A percentile compares a stretch with the other conserved stretches of the same genome.
Evolutionary conservation across 805 yeast genomes (phyloP).

Genomic region (Maudiozyma pseudohumilis): DNA sequence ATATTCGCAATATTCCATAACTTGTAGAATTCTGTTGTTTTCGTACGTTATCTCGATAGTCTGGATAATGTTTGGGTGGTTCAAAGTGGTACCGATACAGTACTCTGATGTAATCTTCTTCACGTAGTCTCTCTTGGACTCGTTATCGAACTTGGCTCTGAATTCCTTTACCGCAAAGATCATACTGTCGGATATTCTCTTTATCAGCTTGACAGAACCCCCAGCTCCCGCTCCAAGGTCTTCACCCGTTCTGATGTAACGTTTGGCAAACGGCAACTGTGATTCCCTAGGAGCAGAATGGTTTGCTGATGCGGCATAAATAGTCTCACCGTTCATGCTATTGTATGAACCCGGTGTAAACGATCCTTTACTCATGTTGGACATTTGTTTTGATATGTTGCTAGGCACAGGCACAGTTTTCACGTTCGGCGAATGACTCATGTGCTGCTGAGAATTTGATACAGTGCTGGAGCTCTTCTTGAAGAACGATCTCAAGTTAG

Average conservation of each 20-base stretch:
- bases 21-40: conserved; percentile 75
- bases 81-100: conserved; percentile 83
- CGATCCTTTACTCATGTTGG: neutral
- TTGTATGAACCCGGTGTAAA: conserved; percentile 28
- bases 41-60: conserved; percentile 89
- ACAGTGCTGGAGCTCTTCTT: conserved; percentile 30
- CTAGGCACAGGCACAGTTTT: conserved; percentile 1
- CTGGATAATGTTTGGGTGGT: conserved; percentile 83
- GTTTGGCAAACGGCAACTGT: conserved; percentile 50
- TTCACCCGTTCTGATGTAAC: conserved; percentile 76
- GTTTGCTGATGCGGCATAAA: conserved; percentile 18
- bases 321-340: conserved; percentile 31
- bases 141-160: conserved; percentile 63
- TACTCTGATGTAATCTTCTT: conserved; percentile 90
- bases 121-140: conserved; percentile 75
- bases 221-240: conserved; percentile 94
- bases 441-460: neutral
- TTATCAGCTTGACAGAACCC: conserved; percentile 73
- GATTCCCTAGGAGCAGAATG: conserved; percentile 31
- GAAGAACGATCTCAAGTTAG: conserved; percentile 65
- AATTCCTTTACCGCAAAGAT: conserved; percentile 91
- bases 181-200: conserved; percentile 52
- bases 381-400: neutral
- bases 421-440: conserved; percentile 2
- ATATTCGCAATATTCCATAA: conserved; percentile 90